Base-by-base conservation (phyloP, 192 early-diverging fungal genomes). In the Haplosporangium gracile region DNA sequence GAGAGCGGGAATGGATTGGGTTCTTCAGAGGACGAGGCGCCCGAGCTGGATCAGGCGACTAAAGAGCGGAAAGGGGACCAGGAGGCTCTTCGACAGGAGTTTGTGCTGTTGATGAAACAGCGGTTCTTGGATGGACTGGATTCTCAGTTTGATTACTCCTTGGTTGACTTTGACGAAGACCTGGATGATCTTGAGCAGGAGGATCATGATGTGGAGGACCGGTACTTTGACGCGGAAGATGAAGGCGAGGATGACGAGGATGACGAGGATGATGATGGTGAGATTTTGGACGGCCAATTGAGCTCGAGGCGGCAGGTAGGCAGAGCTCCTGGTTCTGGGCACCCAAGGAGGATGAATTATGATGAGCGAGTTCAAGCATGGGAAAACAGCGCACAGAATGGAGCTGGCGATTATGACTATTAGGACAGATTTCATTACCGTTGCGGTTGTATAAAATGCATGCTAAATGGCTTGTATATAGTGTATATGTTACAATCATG, bases 61-160 rank as follows among this genome's bases (percentile, higher is more conserved):
- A 76, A 53, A 1, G 36, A 77, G 5, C 78, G 79, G 8, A 86
- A 86, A 39, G 84, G 81, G 53, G 74, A 86, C 38, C 84, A 86
- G n/a, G 75, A 86, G 20, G 60, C 68, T 11, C 72, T 86, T 9
- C 40, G 84, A 39, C 57, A 39, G 9, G 84, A 86, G 26, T 86
- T 81, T 70, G 84, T 86, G 16, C n/a, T 86, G 57, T 38, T 86
- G 79, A 86, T 86, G 84, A 86, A 86, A 36, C 84, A 86, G 36
- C 70, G 84, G 47, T 86, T 86, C 47, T 77, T 86, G 76, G 84
- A 86, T 49, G 84, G 84, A 39, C 49, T 78, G 4, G 84, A 86
- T 63, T 55, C 24, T 5, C 70, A 78, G 16, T 86, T 86, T 74
- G 84, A 86, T 29, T 86, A 86, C 42, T 86, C 84, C 2, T 16